Base-by-base conservation (phyloP, 768 basidiomycete genomes). In the Mycena haematopus region DNA sequence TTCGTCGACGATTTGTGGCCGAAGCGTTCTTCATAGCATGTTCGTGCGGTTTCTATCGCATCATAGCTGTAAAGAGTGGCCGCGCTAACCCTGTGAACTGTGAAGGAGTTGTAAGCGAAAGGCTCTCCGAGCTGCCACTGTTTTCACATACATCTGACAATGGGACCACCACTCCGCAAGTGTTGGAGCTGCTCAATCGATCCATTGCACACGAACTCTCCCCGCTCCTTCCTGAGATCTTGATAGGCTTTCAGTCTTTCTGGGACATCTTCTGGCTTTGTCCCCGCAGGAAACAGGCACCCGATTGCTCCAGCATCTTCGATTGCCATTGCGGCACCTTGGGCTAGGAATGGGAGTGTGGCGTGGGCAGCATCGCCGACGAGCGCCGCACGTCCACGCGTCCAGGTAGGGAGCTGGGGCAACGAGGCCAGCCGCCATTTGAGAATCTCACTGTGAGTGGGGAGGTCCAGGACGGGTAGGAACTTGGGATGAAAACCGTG, bases 251-350 rank as follows among this genome's bases (percentile, higher is more conserved):
- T 4, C 14, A 62, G 55, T 10, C 61, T 17, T 3, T 29, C 51
- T 11, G 38, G 49, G 19, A 62, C 31, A 21, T 62, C 54, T 19
- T 35, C 50, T 8, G 36, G 35, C 14, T 5, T 17, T 2, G 61
- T 62, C 8, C 61, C 61, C 1, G 55, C 22, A 2, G 61, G 61
- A n/a, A 62, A 25, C 21, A 62, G 31, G n/a, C 46, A 47, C 14
- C 61, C 54, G 4, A 62, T 19, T 0, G 61, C n/a, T 3, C 38
- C 55, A 0, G 46, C 60, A 4, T 62, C 71, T 46, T 73, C 72
- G 36, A 69, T 64, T 17, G 69, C 72, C 50, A 70, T 69, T 14
- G 68, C 71, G 6, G 72, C 72, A 29, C 72, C 69, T 36, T 67
- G 63, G n/a, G 66, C 72, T 17, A 68, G 49, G 42, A 68, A 52